Evolutionary conservation across 163 green algal genomes (phyloP), one percentile per base, ranked within the genome.

Genomic region (Smithsoniella earleae): DNA sequence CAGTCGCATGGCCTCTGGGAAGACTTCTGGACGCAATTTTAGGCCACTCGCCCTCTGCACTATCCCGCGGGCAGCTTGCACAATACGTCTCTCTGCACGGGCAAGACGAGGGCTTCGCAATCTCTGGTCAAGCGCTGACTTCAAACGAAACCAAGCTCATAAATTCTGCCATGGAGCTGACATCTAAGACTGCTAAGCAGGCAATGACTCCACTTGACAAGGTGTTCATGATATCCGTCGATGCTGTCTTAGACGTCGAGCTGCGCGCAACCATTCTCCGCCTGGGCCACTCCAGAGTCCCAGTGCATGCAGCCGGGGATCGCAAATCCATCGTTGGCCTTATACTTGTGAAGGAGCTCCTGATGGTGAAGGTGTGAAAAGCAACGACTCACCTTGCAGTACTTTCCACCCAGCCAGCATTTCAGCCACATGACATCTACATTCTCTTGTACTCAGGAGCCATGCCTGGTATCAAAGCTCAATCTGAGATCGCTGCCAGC

Each of bases 11-110:
- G 75, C 92, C 92, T 3, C 88, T 98, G 55, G 85, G 78, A 54
- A 92, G 88, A 75, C 73, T 97, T 28, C 80, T 98, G 54, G 92
- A 98, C 77, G 78, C 66, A 2, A 20, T 96, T n/a, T 86, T 98
- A 1, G 92, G 92, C 16, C 31, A 77, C 25, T 38, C 20, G 18
- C 43, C 28, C 34, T 18, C 66, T n/a, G 37, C 46, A 13, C 58
- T 69, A 6, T 33, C 58, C 16, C 58, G 58, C 20, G 58, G 58
- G 16, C 58, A 69, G 58, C 58, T 69, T 5, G 30, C 40, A 13
- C 58, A 69, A 31, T 69, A 38, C 58, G 58, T 69, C 25, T 30
- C 58, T n/a, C 58, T 69, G 27, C 58, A 69, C 25, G 58, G 58
- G 18, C 30, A 69, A 40, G 58, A 69, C 58, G 58, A 69, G 58